Percentiles rank a stretch among this genome's conserved stretches.
phyloP scores from a whole-genome alignment of 2,329 filamentous ascomycete species.

The Apiospora aurea region DNA sequence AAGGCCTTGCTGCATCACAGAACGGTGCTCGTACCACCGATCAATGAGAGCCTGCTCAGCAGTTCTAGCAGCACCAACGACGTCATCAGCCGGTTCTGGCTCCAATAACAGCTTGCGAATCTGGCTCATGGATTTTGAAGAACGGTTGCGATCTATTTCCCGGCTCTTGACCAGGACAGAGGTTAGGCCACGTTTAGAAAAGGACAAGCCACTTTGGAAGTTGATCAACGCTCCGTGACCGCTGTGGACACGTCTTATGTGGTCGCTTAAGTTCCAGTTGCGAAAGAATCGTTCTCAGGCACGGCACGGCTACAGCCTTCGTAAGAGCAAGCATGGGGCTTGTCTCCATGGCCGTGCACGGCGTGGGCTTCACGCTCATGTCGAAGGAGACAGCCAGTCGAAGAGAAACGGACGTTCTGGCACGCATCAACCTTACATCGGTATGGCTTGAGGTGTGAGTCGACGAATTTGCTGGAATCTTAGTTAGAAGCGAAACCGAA shows the following conservation, averaged over 20 bases:
- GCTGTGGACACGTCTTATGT: slow-evolving; percentile 95
- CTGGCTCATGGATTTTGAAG: slow-evolving; percentile 60
- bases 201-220: too few species aligned
- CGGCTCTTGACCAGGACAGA: slow-evolving; percentile 57
- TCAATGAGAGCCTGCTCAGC: slow-evolving; percentile 54
- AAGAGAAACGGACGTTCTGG: slow-evolving; percentile 88
- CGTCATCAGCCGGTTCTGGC: slow-evolving; percentile 50
- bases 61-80: slow-evolving; percentile 43
- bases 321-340: slow-evolving; percentile 89
- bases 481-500: too few species aligned
- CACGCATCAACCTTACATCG: slow-evolving; percentile 88
- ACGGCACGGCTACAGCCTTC: slow-evolving; percentile 85
- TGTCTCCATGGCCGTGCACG: slow-evolving; percentile 92
- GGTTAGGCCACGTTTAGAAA: slow-evolving; percentile 43
- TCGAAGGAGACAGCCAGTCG: slow-evolving; percentile 90
- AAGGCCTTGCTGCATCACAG: slow-evolving; percentile 67
- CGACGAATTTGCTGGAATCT: too few species aligned
- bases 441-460: slow-evolving; percentile 92
- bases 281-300: slow-evolving; percentile 86
- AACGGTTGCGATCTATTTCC: too few species aligned
- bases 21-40: slow-evolving; percentile 69
- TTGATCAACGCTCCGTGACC: slow-evolving; percentile 50
- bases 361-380: slow-evolving; percentile 96
- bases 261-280: slow-evolving; percentile 94
- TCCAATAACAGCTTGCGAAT: slow-evolving; percentile 47